Percentiles rank a stretch among this genome's conserved stretches.
These are phyloP conservation scores for Russula brevipes DNA, from an alignment of 768 basidiomycete species.

Conservation along the genomic window DNA sequence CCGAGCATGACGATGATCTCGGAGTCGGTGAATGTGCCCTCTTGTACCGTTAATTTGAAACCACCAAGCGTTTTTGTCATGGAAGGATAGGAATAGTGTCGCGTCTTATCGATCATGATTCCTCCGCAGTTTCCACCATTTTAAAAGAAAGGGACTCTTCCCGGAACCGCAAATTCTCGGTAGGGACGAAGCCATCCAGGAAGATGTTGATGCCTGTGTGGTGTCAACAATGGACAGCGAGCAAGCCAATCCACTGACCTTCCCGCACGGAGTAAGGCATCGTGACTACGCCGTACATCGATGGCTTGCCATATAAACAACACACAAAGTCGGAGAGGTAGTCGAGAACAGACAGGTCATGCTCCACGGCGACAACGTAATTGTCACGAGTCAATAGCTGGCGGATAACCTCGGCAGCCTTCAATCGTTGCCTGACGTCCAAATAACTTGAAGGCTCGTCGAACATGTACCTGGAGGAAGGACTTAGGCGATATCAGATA, in stretches of 20 bases:
- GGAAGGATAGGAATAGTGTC: conserved; percentile 84
- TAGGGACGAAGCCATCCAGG: conserved; percentile 97
- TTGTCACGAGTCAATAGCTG: conserved; percentile 72
- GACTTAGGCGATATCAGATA: conserved; percentile 9
- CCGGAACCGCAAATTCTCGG: conserved; percentile 96
- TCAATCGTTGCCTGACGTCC: conserved; percentile 92
- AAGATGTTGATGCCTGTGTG: conserved; percentile 94
- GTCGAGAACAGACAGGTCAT: conserved; percentile 96
- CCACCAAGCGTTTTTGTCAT: conserved; percentile 96
- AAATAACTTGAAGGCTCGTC: conserved; percentile 98
- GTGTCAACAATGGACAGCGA: conserved; percentile 6
- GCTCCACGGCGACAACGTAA: conserved; percentile 97
- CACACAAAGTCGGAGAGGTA: conserved; percentile 99
- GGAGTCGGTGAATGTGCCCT: conserved; percentile 93
- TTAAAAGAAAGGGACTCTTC: conserved; percentile 95
- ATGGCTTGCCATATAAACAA: conserved; percentile 94
- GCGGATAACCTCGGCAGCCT: conserved; percentile 93
- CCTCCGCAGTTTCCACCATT: conserved; percentile 95
- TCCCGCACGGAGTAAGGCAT: conserved; percentile 98
- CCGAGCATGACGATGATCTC: conserved; percentile 99
- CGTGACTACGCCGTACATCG: conserved; percentile 97
- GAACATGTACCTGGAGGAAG: conserved; percentile 70
- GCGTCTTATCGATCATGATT: conserved; percentile 81
- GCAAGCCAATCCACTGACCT: conserved; percentile 46
- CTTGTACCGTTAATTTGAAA: conserved; percentile 93